Evolutionary conservation across 1,139 yeast species (phyloP).

Genomic region (Diutina scorzettiae): DNA sequence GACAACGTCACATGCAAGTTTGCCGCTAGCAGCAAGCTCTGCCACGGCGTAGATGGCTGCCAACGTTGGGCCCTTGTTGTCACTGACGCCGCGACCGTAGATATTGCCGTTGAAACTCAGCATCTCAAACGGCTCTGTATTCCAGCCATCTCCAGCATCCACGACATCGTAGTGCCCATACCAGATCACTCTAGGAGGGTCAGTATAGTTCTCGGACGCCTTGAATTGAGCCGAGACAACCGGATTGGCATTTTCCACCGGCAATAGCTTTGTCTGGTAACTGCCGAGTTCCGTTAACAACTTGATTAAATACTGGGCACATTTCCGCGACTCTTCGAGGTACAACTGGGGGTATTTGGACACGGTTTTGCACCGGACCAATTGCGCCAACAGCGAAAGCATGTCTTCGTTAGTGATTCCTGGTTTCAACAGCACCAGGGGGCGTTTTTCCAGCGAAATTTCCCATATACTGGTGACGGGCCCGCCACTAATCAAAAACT

Average conservation of each 20-base stretch:
- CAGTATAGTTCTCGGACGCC: constrained; percentile 12
- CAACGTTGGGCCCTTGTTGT: constrained; percentile 88
- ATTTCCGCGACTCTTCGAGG: constrained; percentile 72
- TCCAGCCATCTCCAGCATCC: constrained; percentile 49
- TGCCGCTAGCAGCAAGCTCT: constrained; percentile 40
- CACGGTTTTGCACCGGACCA: constrained; percentile 65
- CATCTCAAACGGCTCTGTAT: constrained; percentile 64
- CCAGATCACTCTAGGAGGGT: constrained; percentile 48
- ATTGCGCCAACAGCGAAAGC: constrained; percentile 45
- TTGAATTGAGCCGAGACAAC: constrained; percentile 66
- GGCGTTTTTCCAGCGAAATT: background rate
- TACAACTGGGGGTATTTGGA: constrained; percentile 56
- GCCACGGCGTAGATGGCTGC: constrained; percentile 87
- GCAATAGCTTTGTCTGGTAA: constrained; percentile 47
- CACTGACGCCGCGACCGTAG: constrained; percentile 88
- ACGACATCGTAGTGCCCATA: constrained; percentile 97
- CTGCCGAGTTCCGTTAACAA: constrained; percentile 68
- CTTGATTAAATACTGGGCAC: constrained; percentile 66
- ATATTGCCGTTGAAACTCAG: constrained; percentile 75
- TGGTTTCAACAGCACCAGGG: background rate
- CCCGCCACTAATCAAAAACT: constrained; percentile 4
- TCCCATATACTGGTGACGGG: background rate
- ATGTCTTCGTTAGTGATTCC: constrained; percentile 42
- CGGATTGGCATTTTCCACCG: constrained; percentile 72
- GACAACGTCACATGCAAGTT: constrained; percentile 60